A percentile compares a stretch with the other conserved stretches of the same genome.
Conservation (phyloP, 2,329 filamentous ascomycete species). For the Pseudocercospora ulei region DNA sequence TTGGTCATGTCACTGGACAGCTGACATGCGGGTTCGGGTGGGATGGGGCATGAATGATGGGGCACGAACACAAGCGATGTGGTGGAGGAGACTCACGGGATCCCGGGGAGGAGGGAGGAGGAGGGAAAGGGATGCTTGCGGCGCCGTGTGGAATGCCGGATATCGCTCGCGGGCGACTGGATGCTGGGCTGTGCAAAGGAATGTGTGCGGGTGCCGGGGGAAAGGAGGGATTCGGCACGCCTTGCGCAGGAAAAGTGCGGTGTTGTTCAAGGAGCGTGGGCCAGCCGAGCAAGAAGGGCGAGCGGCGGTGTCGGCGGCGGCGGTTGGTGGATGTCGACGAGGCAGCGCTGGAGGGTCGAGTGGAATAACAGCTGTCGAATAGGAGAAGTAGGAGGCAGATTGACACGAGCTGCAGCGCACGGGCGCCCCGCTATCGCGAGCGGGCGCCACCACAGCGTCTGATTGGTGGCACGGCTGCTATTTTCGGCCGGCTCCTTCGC, state of each 20-base stretch:
- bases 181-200: constrained; percentile 10
- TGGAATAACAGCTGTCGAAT: too few relatives aligned
- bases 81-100: constrained; percentile 14
- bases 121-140: constrained; percentile 14
- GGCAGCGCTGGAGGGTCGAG: too few relatives aligned
- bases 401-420: too few relatives aligned
- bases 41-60: constrained; percentile 2
- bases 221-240: constrained; percentile 7
- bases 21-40: not conserved
- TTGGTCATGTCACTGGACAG: constrained; percentile 2
- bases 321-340: too few relatives aligned
- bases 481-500: too few relatives aligned
- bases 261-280: constrained; percentile 9
- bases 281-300: constrained; percentile 2
- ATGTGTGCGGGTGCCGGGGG: constrained; percentile 11
- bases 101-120: constrained; percentile 8
- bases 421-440: too few relatives aligned
- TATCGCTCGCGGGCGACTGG: constrained; percentile 9
- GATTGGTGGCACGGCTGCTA: too few relatives aligned
- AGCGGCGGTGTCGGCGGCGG: not conserved
- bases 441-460: too few relatives aligned
- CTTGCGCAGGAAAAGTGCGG: constrained; percentile 1
- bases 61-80: constrained; percentile 1
- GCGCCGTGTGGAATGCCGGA: constrained; percentile 15
- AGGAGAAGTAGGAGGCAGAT: too few relatives aligned